phyloP scores from a whole-genome alignment of 2,329 filamentous ascomycete genomes.

The Boeremia lycopersici region DNA sequence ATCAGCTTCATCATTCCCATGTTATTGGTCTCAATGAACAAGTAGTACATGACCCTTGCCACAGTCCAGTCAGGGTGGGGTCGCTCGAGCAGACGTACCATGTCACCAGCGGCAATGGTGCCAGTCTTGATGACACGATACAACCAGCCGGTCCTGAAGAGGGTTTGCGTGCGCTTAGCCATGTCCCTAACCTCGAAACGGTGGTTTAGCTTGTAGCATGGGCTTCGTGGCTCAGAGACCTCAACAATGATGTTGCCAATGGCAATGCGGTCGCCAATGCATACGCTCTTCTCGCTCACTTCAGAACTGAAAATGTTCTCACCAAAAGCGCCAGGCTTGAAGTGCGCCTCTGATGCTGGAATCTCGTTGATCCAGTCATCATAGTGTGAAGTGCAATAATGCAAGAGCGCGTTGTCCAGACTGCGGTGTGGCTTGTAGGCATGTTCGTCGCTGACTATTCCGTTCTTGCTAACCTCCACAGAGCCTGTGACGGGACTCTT shows the following conservation, averaged over 20 bases:
- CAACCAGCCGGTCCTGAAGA: constrained; percentile 68
- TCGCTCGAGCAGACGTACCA: constrained; percentile 62
- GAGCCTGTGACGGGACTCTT: constrained; percentile 55
- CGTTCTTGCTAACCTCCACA: constrained; percentile 55
- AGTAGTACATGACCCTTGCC: constrained; percentile 66
- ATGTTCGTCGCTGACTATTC: constrained; percentile 66
- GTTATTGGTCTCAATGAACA: constrained; percentile 62
- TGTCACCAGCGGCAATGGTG: constrained; percentile 61
- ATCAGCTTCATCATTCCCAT: constrained; percentile 53
- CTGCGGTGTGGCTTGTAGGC: constrained; percentile 67
- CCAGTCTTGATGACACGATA: constrained; percentile 66
- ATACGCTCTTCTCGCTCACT: constrained; percentile 69
- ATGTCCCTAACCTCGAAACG: constrained; percentile 69
- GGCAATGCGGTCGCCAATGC: constrained; percentile 66
- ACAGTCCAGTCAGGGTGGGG: constrained; percentile 66
- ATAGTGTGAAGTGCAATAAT: constrained; percentile 68
- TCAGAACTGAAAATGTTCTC: constrained; percentile 66
- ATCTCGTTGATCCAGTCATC: constrained; percentile 59
- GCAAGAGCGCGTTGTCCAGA: constrained; percentile 66
- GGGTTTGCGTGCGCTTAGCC: constrained; percentile 62
- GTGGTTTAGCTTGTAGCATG: constrained; percentile 73
- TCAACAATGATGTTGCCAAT: constrained; percentile 60
- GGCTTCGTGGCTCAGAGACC: constrained; percentile 66
- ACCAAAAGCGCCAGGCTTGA: constrained; percentile 65
- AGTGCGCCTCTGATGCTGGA: constrained; percentile 58